These are phyloP conservation scores for Physaria fendleri DNA, from an alignment of 345 rosid genomes.

Conservation along the genomic window DNA sequence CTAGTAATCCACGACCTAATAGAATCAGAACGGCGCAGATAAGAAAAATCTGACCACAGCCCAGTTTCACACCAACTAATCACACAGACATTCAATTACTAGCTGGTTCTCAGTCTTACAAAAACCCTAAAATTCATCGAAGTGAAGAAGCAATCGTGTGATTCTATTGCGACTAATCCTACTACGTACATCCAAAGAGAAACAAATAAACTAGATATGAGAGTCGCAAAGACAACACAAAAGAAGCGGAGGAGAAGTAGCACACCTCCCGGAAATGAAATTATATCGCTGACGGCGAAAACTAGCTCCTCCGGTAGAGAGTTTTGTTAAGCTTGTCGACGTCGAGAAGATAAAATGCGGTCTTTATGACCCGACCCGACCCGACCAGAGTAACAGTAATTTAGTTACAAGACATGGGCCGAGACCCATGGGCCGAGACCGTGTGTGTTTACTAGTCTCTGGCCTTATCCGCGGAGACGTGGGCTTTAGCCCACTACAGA, in stretches of 20 bases:
- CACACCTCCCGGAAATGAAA: background rate
- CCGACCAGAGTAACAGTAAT: too few species aligned
- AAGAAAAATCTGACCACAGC: background rate
- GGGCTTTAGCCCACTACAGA: too few species aligned
- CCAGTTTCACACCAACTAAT: conserved; percentile 3
- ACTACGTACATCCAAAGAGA: background rate
- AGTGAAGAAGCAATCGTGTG: conserved; percentile 11
- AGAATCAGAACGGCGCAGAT: background rate
- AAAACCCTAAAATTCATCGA: conserved; percentile 16
- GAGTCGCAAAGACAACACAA: background rate
- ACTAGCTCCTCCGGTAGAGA: conserved; percentile 16
- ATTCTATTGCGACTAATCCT: conserved; percentile 4
- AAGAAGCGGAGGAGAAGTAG: background rate
- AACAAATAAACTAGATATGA: background rate
- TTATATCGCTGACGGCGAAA: conserved; percentile 18
- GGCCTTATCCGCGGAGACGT: too few species aligned
- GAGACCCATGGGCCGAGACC: too few species aligned
- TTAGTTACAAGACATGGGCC: too few species aligned
- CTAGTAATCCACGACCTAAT: conserved; percentile 15
- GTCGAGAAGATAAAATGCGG: too few species aligned
- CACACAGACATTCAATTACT: conserved; percentile 2
- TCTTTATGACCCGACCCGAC: too few species aligned
- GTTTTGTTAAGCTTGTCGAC: conserved; percentile 18
- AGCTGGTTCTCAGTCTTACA: conserved; percentile 8
- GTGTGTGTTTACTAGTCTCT: too few species aligned